These are phyloP conservation scores for Aureobasidium sp. DNA, from an alignment of 2,329 filamentous ascomycete genomes.

Conservation along the genomic window DNA sequence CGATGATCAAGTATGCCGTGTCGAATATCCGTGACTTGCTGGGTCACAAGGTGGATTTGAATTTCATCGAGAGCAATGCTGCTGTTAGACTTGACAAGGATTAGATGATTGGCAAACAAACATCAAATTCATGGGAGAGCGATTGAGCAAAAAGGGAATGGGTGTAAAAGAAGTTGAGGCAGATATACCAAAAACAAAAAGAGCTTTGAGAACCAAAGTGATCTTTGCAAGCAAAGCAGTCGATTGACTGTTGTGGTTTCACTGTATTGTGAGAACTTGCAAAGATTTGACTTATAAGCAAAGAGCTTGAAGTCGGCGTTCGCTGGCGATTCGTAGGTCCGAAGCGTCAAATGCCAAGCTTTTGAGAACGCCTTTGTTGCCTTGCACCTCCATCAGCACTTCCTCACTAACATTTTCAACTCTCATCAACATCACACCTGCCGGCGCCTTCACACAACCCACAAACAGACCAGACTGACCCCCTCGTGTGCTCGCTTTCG, in stretches of 20 bases:
- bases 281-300: no score
- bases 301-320: no score
- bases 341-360: not conserved
- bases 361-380: not conserved
- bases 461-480: not conserved
- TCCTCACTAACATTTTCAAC: not conserved
- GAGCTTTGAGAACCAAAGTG: no score
- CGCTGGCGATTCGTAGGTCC: no score
- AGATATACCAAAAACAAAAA: no score
- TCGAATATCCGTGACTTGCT: conserved; percentile 88
- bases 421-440: not conserved
- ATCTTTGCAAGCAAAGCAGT: no score
- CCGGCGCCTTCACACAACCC: not conserved
- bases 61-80: conserved; percentile 85
- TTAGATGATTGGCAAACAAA: no score
- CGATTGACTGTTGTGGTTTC: no score
- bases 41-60: conserved; percentile 90
- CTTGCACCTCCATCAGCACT: not conserved
- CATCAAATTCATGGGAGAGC: no score
- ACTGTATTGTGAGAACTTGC: no score
- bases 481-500: not conserved
- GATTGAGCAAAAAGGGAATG: no score
- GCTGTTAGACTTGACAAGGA: conserved; percentile 86
- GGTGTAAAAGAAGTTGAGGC: no score
- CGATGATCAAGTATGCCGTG: conserved; percentile 82